Conservation (phyloP, 345 rosid genomes). For the Dipteronia dyeriana region DNA sequence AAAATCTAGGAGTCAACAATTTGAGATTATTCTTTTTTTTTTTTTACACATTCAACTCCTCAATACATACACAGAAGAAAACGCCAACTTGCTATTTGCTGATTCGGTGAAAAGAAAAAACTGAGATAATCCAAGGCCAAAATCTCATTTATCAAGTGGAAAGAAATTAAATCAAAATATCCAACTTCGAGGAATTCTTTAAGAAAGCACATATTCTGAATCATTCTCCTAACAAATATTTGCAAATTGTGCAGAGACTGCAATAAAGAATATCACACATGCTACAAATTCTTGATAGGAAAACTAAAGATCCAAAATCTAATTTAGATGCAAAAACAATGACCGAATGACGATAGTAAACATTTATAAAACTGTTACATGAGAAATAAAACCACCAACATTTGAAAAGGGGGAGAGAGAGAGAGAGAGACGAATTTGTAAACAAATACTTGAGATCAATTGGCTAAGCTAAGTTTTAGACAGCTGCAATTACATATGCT, state of each 20-base stretch:
- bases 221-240: background rate
- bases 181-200: background rate
- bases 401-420: too few species aligned
- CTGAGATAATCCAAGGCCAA: background rate
- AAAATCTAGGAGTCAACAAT: too few species aligned
- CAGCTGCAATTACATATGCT: background rate
- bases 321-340: background rate
- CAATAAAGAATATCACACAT: background rate
- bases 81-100: background rate
- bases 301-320: too few species aligned
- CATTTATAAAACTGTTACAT: background rate
- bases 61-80: background rate
- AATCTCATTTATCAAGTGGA: background rate
- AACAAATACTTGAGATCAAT: background rate
- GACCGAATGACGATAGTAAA: background rate
- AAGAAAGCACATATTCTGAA: slow-evolving; percentile 3
- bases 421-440: too few species aligned
- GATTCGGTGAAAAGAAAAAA: background rate
- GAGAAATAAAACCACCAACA: background rate
- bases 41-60: background rate
- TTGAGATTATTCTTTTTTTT: background rate
- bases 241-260: background rate
- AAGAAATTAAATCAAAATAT: background rate
- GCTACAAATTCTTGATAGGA: background rate
- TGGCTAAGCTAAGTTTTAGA: background rate